Evolutionary conservation across 257 asterid species (phyloP).

Genomic region (Phtheirospermum japonicum): DNA sequence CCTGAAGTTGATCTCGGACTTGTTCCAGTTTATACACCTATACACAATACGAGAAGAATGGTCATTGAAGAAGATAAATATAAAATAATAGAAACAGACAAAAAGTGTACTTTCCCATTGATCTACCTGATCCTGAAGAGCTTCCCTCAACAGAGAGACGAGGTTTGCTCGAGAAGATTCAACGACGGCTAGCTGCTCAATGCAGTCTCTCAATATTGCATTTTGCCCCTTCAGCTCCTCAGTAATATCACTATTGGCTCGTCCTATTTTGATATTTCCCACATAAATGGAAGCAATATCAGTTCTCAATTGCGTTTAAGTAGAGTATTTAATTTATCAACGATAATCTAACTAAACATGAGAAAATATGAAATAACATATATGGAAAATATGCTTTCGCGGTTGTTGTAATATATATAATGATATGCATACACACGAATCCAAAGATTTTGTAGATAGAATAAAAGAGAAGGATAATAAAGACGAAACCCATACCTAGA

Average conservation of each 20-base stretch:
- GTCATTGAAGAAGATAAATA: slow-evolving; percentile 14
- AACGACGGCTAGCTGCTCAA: slow-evolving; percentile 55
- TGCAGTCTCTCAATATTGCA: slow-evolving; percentile 61
- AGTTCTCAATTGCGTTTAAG: background rate
- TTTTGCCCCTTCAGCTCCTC: slow-evolving; percentile 79
- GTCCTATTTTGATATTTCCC: slow-evolving; percentile 35
- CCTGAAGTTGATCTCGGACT: slow-evolving; percentile 84
- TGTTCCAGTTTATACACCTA: slow-evolving; percentile 81
- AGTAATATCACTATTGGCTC: slow-evolving; percentile 30
- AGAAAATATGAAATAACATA: background rate
- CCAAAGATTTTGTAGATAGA: background rate
- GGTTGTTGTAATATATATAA: background rate
- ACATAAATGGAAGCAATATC: slow-evolving; percentile 12
- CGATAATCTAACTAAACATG: background rate
- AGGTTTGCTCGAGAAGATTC: slow-evolving; percentile 74
- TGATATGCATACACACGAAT: background rate
- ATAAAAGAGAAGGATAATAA: slow-evolving; percentile 16
- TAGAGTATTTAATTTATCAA: background rate
- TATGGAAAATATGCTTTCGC: background rate
- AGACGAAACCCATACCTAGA: slow-evolving; percentile 46
- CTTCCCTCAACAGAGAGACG: slow-evolving; percentile 66
- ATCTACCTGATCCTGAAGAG: slow-evolving; percentile 82
- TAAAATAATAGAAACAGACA: slow-evolving; percentile 4
- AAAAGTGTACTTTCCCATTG: slow-evolving; percentile 4
- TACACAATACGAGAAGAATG: slow-evolving; percentile 13